A percentile compares a stretch with the other conserved stretches of the same genome.
Conservation (phyloP, 1,284 basidiomycete species). For the Rhizopogon parksii region DNA sequence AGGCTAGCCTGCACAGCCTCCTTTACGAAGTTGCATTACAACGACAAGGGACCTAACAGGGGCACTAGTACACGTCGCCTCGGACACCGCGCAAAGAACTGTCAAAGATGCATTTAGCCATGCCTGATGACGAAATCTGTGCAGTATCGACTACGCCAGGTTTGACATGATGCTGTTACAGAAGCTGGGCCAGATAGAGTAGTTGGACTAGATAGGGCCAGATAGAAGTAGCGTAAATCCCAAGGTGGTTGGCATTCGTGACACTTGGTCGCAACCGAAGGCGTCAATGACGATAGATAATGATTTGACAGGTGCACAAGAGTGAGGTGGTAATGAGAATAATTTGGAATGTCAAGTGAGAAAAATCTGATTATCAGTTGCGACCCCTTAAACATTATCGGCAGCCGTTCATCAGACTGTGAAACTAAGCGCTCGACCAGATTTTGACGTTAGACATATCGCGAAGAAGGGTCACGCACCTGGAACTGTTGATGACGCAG, state of each 20-base stretch:
- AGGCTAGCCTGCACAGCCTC: conserved; percentile 17
- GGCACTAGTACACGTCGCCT: conserved; percentile 22
- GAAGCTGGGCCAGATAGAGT: conserved; percentile 6
- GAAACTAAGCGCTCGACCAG: neutral
- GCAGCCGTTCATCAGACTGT: conserved; percentile 5
- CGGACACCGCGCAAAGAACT: conserved; percentile 25
- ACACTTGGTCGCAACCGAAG: conserved; percentile 4
- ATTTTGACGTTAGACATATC: neutral
- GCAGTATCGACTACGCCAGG: neutral
- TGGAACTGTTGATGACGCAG: neutral
- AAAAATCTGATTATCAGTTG: neutral
- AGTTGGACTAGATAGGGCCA: neutral
- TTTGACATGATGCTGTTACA: conserved; percentile 23
- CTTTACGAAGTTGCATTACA: conserved; percentile 20
- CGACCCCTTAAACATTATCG: neutral
- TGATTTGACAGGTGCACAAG: conserved; percentile 4
- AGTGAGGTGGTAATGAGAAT: conserved; percentile 8
- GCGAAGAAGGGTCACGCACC: neutral
- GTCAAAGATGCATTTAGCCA: neutral
- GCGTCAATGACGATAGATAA: conserved; percentile 7
- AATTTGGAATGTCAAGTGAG: neutral
- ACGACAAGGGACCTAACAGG: conserved; percentile 18
- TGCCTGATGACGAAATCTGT: conserved; percentile 14
- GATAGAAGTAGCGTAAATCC: conserved; percentile 7
- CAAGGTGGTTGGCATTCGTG: conserved; percentile 8